Evolutionary conservation across 257 asterid genomes (phyloP).

Genomic region (Ehretia macrophylla): DNA sequence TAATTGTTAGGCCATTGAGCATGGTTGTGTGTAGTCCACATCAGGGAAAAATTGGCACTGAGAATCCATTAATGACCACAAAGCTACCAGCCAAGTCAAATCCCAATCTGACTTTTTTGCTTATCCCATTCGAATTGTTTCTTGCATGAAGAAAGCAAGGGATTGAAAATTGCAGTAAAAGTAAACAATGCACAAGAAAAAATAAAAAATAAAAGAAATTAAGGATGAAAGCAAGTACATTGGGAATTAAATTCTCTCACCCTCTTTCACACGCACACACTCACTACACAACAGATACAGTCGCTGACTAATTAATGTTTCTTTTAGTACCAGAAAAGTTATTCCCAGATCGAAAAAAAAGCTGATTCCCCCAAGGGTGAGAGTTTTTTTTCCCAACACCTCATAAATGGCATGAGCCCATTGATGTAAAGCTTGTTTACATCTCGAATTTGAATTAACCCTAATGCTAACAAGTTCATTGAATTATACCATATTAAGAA

Average conservation of each 20-base stretch:
- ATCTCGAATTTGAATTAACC: no score
- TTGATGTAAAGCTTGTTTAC: slow-evolving; percentile 5
- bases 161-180: neutral
- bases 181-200: neutral
- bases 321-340: neutral
- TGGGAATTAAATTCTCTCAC: neutral
- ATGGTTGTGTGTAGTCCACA: no score
- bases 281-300: neutral
- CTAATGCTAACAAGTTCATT: no score
- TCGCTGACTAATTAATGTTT: neutral
- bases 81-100: no score
- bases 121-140: neutral
- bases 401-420: slow-evolving; percentile 5
- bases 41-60: no score
- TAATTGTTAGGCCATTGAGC: no score
- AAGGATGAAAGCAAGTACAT: neutral
- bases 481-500: no score
- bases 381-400: neutral
- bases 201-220: no score
- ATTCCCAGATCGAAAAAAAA: neutral
- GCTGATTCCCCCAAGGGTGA: slow-evolving; percentile 3
- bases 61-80: neutral
- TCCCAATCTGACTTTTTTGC: no score
- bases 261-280: neutral
- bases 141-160: neutral